A percentile compares a stretch with the other conserved stretches of the same genome.
These are phyloP conservation scores for Lathyrus sativus DNA, from an alignment of 306 rosid species.

Conservation along the genomic window DNA sequence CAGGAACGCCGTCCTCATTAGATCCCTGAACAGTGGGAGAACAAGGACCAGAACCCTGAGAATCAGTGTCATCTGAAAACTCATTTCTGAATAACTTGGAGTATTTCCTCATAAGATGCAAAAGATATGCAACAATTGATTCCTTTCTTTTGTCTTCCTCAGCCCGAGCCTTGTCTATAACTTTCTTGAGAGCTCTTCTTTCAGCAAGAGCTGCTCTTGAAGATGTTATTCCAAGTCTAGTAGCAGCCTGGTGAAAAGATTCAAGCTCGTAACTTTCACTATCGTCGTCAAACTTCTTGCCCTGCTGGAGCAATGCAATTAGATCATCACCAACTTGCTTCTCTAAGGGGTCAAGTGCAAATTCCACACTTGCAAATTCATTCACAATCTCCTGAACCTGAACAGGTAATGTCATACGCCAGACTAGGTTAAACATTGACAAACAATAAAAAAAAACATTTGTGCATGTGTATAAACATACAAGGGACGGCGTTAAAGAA, in stretches of 20 bases:
- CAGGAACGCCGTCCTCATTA: slow-evolving; percentile 56
- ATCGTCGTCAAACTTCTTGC: slow-evolving; percentile 68
- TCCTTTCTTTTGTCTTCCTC: slow-evolving; percentile 99
- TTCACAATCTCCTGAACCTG: slow-evolving; percentile 77
- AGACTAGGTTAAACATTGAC: slow-evolving; percentile 14
- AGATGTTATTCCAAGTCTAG: slow-evolving; percentile 86
- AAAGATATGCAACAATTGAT: slow-evolving; percentile 87
- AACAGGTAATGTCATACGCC: slow-evolving; percentile 37
- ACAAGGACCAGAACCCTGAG: slow-evolving; percentile 96
- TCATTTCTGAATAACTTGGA: slow-evolving; percentile 93
- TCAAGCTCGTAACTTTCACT: slow-evolving; percentile 82
- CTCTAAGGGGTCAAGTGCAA: slow-evolving; percentile 80
- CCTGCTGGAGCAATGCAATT: slow-evolving; percentile 86
- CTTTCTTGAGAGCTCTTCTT: slow-evolving; percentile 94
- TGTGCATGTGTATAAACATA: slow-evolving; percentile 12
- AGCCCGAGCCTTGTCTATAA: slow-evolving; percentile 80
- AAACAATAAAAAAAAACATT: slow-evolving; percentile 11
- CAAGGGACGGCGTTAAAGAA: slow-evolving; percentile 5
- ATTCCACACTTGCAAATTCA: slow-evolving; percentile 61
- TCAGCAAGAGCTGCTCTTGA: slow-evolving; percentile 93
- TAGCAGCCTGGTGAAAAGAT: slow-evolving; percentile 93
- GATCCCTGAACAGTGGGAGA: slow-evolving; percentile 87
- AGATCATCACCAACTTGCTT: slow-evolving; percentile 89
- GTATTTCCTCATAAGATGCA: slow-evolving; percentile 96
- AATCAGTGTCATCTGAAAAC: slow-evolving; percentile 84